Base-by-base conservation (phyloP, 345 rosid species). In the Mallotus nudiflorus region DNA sequence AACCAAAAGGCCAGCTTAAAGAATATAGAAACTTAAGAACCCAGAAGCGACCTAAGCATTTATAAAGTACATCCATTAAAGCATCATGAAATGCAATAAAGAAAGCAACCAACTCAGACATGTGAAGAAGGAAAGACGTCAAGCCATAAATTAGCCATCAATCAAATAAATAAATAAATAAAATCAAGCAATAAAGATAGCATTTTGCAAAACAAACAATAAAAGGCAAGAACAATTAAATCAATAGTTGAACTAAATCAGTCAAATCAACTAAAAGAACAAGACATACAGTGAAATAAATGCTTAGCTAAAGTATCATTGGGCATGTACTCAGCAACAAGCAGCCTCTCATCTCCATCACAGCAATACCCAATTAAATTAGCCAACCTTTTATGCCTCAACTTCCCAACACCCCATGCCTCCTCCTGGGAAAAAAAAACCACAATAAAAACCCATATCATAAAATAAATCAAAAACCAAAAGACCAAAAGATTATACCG, bases 301-400 rank as follows among this genome's bases (percentile, higher is more conserved):
- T 91, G 98, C 85, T 92, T 96, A 42, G 99, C 88, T 50, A 96
- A 94, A 61, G 97, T 96, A 75, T 96, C 98, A 75, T 96, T 92
- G 57, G 98, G 91, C 99, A 96, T 91, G 82, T 79, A 91, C 77
- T 96, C 98, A 60, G 99, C 98, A 71, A 96, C 96, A 66, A 96
- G 98, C 73, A 96, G 85, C 83, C 99, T 86, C 69, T 96, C 98
- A 70, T 92, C 98, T 52, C 93, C 98, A 80, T 92, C 96, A 74
- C 93, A 89, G 86, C 97, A 96, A 54, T 92, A 96, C 10, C 99
- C 99, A 70, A 92, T 91, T 87, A 96, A 89, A 85, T 89, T 96
- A 5, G 98, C 98, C 50, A 96, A 74, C 70, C 89, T 85, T 66
- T 73, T 84, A 73, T 92, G 97, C 72, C 95, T 87, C 79, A 96